Conservation (phyloP, 345 rosid genomes). For the Pistacia integerrima region DNA sequence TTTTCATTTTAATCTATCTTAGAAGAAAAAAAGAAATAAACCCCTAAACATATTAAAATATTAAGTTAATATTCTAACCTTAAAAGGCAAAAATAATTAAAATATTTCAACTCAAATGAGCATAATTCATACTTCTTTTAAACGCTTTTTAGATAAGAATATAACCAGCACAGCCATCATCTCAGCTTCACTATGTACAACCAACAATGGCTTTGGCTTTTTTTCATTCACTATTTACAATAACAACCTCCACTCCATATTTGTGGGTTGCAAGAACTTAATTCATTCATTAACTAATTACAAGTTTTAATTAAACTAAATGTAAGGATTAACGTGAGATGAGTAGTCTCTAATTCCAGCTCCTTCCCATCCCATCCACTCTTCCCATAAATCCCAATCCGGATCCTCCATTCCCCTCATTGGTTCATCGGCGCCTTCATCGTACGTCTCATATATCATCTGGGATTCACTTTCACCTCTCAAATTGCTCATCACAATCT, state of each 20-base stretch:
- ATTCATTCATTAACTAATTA: too few species aligned
- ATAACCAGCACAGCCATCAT: not conserved
- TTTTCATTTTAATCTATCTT: too few species aligned
- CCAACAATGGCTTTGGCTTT: not conserved
- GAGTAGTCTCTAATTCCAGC: constrained; percentile 83
- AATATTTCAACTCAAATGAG: too few species aligned
- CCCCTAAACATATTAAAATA: too few species aligned
- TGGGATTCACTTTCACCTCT: constrained; percentile 43
- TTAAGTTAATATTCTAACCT: too few species aligned
- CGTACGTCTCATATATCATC: constrained; percentile 32
- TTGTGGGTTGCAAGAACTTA: not conserved
- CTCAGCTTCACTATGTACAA: not conserved
- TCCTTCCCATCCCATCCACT: constrained; percentile 99
- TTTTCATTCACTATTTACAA: not conserved
- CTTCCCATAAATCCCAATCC: constrained; percentile 87
- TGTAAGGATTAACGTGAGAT: constrained; percentile 82
- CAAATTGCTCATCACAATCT: constrained; percentile 64
- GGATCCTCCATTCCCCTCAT: constrained; percentile 61
- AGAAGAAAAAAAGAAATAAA: too few species aligned
- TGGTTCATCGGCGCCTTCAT: constrained; percentile 48
- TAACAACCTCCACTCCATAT: not conserved
- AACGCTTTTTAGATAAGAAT: not conserved
- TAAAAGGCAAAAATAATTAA: too few species aligned
- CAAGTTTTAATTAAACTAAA: constrained; percentile 19
- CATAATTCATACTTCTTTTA: too few species aligned